A percentile compares a stretch with the other conserved stretches of the same genome.
Conservation (phyloP, 2,329 filamentous ascomycete genomes). For the Cladosporium sp. region DNA sequence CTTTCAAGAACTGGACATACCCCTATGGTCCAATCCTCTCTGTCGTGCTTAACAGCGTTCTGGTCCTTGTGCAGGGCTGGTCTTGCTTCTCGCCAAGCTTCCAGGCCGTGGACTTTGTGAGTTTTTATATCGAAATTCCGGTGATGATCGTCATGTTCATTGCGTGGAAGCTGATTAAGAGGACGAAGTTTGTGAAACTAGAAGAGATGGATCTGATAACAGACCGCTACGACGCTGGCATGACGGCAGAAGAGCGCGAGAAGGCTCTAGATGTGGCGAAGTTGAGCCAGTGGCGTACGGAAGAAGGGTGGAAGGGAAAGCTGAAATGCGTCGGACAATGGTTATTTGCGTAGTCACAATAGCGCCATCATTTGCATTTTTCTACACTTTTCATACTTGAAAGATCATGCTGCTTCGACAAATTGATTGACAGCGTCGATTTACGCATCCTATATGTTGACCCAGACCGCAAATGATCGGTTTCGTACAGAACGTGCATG, state of each 20-base stretch:
- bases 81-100: conserved; percentile 58
- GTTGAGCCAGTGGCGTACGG: conserved; percentile 2
- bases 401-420: no score
- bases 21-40: conserved; percentile 57
- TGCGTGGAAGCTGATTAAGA: conserved; percentile 52
- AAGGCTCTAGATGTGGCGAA: not conserved
- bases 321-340: conserved; percentile 1
- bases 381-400: no score
- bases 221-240: conserved; percentile 11
- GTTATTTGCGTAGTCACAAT: not conserved
- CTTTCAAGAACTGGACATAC: conserved; percentile 65
- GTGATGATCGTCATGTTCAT: conserved; percentile 55
- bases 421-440: no score
- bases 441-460: no score
- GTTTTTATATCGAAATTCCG: conserved; percentile 57
- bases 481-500: no score
- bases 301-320: not conserved
- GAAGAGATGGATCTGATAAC: conserved; percentile 47
- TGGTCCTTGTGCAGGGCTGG: conserved; percentile 63
- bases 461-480: no score
- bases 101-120: conserved; percentile 57
- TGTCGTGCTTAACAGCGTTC: conserved; percentile 54
- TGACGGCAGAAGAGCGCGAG: conserved; percentile 8
- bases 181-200: conserved; percentile 43
- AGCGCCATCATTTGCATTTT: not conserved